Percentiles rank a stretch among this genome's conserved stretches.
phyloP scores from a whole-genome alignment of 1,284 basidiomycete species.

The Athelia psychrophila region DNA sequence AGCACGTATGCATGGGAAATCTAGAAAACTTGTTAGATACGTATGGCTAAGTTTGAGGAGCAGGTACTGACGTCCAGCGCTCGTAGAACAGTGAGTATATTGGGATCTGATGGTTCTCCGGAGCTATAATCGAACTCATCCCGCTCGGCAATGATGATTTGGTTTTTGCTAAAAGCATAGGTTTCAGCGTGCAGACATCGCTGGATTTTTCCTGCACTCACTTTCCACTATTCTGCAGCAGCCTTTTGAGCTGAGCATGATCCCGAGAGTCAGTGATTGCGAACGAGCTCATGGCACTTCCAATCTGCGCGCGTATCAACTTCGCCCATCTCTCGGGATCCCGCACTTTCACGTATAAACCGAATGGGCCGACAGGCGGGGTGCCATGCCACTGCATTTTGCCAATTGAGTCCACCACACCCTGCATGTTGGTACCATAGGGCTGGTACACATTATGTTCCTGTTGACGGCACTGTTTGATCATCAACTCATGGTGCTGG shows the following conservation, averaged over 20 bases:
- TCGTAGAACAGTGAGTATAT: conserved; percentile 76
- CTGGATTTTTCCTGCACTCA: conserved; percentile 31
- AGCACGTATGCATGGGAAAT: conserved; percentile 74
- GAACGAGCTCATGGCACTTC: conserved; percentile 65
- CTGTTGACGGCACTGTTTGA: conserved; percentile 41
- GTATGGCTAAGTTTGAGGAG: not conserved
- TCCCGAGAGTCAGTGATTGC: conserved; percentile 79
- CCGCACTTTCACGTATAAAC: conserved; percentile 73
- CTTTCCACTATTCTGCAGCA: conserved; percentile 60
- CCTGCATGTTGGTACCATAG: conserved; percentile 64
- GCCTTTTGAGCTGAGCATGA: conserved; percentile 50
- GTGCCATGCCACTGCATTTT: conserved; percentile 62
- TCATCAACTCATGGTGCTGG: conserved; percentile 40
- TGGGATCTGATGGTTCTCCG: conserved; percentile 56
- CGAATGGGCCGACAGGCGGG: conserved; percentile 86
- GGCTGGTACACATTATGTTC: conserved; percentile 55
- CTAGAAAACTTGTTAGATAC: too few species aligned
- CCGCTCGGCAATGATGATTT: conserved; percentile 62
- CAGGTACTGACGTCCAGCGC: conserved; percentile 78
- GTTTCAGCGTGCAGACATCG: not conserved
- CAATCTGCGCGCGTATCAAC: conserved; percentile 68
- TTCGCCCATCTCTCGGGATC: conserved; percentile 67
- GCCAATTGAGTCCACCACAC: conserved; percentile 58
- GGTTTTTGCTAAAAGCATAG: conserved; percentile 27
- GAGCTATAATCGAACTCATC: conserved; percentile 77